phyloP scores from a whole-genome alignment of 345 rosid genomes.

The Limnanthes douglasii region DNA sequence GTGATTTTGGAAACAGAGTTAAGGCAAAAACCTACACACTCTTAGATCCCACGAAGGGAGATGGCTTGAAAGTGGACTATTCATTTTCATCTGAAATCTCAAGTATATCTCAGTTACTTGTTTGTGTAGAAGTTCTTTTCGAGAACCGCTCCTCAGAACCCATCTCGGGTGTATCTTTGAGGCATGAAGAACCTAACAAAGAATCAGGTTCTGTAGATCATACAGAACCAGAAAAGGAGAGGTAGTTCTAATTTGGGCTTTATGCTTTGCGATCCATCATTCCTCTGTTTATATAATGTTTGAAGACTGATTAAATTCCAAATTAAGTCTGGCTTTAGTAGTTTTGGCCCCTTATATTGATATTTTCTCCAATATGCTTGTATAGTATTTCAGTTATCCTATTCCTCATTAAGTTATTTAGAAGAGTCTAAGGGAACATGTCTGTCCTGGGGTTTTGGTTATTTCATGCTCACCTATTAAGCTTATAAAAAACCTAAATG shows the following conservation, averaged over 20 bases:
- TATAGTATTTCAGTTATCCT: too few species aligned
- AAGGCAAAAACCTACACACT: slow-evolving; percentile 58
- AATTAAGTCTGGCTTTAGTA: too few species aligned
- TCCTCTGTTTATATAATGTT: neutral
- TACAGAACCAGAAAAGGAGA: slow-evolving; percentile 26
- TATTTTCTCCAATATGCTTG: too few species aligned
- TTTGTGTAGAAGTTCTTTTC: slow-evolving; percentile 53
- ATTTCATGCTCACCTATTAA: too few species aligned
- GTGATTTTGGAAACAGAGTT: slow-evolving; percentile 50
- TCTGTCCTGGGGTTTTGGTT: too few species aligned
- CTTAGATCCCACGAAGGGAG: slow-evolving; percentile 65
- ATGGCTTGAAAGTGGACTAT: slow-evolving; percentile 78
- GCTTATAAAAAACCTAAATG: too few species aligned
- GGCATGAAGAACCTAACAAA: slow-evolving; percentile 43
- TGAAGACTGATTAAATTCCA: too few species aligned
- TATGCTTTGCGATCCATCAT: neutral
- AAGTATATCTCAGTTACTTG: slow-evolving; percentile 39
- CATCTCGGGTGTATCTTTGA: slow-evolving; percentile 35
- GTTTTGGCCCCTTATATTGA: too few species aligned
- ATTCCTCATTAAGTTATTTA: too few species aligned
- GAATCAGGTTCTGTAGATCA: slow-evolving; percentile 31
- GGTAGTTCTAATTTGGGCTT: slow-evolving; percentile 24
- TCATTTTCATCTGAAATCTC: slow-evolving; percentile 65
- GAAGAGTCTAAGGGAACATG: too few species aligned
- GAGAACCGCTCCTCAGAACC: slow-evolving; percentile 57